Evolutionary conservation across 805 yeast genomes (phyloP).

Genomic region (Tetrapisispora iriomotensis): DNA sequence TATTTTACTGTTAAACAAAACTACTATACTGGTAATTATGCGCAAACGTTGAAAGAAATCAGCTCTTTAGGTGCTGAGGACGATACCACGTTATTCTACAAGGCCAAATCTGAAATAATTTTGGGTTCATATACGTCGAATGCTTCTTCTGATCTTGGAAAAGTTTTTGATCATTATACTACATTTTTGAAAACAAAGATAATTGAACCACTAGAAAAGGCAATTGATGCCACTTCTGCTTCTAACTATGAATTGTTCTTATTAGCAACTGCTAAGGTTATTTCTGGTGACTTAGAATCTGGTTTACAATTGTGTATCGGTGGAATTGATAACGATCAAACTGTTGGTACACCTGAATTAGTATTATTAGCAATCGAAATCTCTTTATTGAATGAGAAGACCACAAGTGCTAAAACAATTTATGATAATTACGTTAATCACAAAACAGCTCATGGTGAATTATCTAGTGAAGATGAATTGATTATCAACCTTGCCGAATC

Average conservation of each 20-base stretch:
- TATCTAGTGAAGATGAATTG: constrained; percentile 50
- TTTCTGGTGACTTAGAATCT: constrained; percentile 23
- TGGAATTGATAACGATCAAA: constrained; percentile 35
- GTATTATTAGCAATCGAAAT: constrained; percentile 35
- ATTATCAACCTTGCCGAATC: constrained; percentile 73
- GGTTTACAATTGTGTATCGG: constrained; percentile 33
- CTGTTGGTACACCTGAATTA: constrained; percentile 32
- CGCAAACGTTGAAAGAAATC: constrained; percentile 34
- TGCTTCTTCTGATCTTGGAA: constrained; percentile 17
- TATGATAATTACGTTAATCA: constrained; percentile 34
- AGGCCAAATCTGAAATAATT: constrained; percentile 27
- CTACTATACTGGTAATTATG: constrained; percentile 51
- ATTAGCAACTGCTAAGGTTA: constrained; percentile 23
- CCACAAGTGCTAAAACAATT: constrained; percentile 37
- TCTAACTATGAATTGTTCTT: constrained; percentile 18
- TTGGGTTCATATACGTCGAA: constrained; percentile 20
- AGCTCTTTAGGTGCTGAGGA: constrained; percentile 30
- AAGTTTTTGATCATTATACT: constrained; percentile 23
- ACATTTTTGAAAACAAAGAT: constrained; percentile 16
- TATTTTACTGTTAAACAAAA: constrained; percentile 47
- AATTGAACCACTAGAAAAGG: constrained; percentile 10
- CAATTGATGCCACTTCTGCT: constrained; percentile 1
- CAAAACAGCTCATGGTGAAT: constrained; percentile 34
- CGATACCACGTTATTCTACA: constrained; percentile 27
- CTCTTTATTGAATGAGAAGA: constrained; percentile 33